Evolutionary conservation across 176 grass and related monocot genomes (phyloP).

Genomic region (Neostapfia colusana): DNA sequence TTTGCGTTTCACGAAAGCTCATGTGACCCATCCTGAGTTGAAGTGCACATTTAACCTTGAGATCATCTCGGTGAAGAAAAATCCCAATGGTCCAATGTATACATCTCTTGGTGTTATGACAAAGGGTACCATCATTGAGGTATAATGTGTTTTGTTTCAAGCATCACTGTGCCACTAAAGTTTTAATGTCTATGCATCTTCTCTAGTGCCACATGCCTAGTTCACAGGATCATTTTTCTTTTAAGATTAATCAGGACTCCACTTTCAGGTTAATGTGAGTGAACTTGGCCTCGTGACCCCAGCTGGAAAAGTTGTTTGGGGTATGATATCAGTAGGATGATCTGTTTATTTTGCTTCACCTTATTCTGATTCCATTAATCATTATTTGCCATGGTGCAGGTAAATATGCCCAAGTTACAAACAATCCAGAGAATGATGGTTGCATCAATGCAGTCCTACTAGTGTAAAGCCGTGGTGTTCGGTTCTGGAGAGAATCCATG

Average conservation of each 20-base stretch:
- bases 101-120: conserved; percentile 81
- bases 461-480: conserved; percentile 35
- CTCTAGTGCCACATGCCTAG: not conserved
- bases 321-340: conserved; percentile 34
- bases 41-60: conserved; percentile 90
- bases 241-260: not conserved
- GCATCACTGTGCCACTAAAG: not conserved
- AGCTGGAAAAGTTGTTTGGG: conserved; percentile 86
- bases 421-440: conserved; percentile 81
- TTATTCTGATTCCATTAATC: not conserved
- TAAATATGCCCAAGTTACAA: conserved; percentile 85
- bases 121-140: conserved; percentile 76
- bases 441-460: conserved; percentile 78
- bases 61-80: conserved; percentile 82
- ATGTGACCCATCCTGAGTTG: conserved; percentile 77
- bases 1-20: conserved; percentile 71
- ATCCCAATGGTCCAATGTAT: conserved; percentile 78
- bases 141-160: conserved; percentile 29
- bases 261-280: conserved; percentile 74
- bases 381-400: conserved; percentile 44
- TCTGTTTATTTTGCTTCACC: not conserved
- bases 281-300: conserved; percentile 87
- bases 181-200: not conserved
- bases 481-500: not conserved
- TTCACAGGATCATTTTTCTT: not conserved